These are phyloP conservation scores for Naganishia sp. DNA, from an alignment of 1,284 basidiomycete species.

Conservation along the genomic window DNA sequence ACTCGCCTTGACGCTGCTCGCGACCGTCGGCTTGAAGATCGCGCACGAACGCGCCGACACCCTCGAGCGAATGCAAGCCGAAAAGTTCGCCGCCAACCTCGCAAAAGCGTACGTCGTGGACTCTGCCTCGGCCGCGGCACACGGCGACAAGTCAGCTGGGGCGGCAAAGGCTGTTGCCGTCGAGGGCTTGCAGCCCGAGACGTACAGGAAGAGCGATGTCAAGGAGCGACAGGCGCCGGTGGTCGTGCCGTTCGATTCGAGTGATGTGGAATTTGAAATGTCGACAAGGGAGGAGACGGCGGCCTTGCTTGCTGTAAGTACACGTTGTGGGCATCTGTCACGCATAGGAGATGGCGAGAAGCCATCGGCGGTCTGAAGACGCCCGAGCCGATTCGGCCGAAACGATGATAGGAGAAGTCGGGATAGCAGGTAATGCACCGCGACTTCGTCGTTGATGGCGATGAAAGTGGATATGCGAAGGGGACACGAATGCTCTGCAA, in stretches of 20 bases:
- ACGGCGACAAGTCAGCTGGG: background rate
- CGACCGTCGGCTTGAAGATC: constrained; percentile 16
- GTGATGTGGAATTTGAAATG: constrained; percentile 29
- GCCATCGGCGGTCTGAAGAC: too few species aligned
- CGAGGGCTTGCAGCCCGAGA: constrained; percentile 4
- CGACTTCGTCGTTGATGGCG: too few species aligned
- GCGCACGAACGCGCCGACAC: constrained; percentile 13
- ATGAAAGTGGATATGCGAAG: too few species aligned
- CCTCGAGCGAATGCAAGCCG: constrained; percentile 15
- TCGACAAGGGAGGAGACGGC: constrained; percentile 69
- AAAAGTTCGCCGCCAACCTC: constrained; percentile 16
- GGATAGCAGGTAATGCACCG: too few species aligned
- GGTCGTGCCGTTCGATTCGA: constrained; percentile 4
- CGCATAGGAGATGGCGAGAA: too few species aligned
- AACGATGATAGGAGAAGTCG: too few species aligned
- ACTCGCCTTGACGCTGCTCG: constrained; percentile 15
- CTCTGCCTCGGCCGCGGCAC: constrained; percentile 3
- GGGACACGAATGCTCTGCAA: too few species aligned
- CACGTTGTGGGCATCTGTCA: too few species aligned
- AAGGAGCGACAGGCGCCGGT: constrained; percentile 1
- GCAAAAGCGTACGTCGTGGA: constrained; percentile 32
- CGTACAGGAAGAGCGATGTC: constrained; percentile 2
- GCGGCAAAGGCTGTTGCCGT: background rate
- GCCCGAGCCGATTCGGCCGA: too few species aligned
- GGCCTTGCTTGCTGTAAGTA: constrained; percentile 62